Percentiles rank a stretch among this genome's conserved stretches.
Conservation (phyloP, 1,139 yeast species). For the Lodderomyces orthopsilosis region DNA sequence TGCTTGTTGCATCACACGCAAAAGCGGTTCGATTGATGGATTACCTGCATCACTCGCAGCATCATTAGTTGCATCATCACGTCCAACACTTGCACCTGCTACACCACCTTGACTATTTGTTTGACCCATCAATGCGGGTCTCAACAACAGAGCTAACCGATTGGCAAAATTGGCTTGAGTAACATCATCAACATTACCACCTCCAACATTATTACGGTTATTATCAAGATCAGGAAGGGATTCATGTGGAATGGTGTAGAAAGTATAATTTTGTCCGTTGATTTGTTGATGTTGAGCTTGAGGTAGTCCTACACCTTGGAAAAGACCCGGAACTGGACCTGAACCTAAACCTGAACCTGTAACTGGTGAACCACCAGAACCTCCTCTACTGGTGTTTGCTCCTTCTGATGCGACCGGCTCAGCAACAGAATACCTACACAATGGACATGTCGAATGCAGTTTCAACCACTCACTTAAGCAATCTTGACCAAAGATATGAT, state of each 20-base stretch:
- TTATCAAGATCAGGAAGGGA: background rate
- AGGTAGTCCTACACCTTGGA: background rate
- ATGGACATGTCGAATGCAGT: slow-evolving; percentile 70
- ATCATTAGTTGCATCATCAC: background rate
- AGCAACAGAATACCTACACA: slow-evolving; percentile 61
- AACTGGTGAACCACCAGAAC: slow-evolving; percentile 8
- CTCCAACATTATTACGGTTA: background rate
- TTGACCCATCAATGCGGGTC: slow-evolving; percentile 3
- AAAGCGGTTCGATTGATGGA: background rate
- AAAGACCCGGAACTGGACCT: slow-evolving; percentile 4
- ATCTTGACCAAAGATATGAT: slow-evolving; percentile 70
- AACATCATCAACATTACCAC: background rate
- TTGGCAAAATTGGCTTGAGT: slow-evolving; percentile 1
- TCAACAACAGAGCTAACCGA: slow-evolving; percentile 1
- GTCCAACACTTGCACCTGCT: background rate
- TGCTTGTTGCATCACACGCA: background rate
- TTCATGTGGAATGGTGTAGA: slow-evolving; percentile 1
- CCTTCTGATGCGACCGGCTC: slow-evolving; percentile 19
- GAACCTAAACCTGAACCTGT: slow-evolving; percentile 8
- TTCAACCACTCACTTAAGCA: slow-evolving; percentile 78
- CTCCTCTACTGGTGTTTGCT: slow-evolving; percentile 1
- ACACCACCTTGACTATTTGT: background rate
- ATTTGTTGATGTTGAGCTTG: background rate
- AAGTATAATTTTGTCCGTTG: slow-evolving; percentile 3
- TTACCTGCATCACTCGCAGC: background rate